Evolutionary conservation across 1,284 basidiomycete species (phyloP).

Genomic region (Austroboletus rostrupii): DNA sequence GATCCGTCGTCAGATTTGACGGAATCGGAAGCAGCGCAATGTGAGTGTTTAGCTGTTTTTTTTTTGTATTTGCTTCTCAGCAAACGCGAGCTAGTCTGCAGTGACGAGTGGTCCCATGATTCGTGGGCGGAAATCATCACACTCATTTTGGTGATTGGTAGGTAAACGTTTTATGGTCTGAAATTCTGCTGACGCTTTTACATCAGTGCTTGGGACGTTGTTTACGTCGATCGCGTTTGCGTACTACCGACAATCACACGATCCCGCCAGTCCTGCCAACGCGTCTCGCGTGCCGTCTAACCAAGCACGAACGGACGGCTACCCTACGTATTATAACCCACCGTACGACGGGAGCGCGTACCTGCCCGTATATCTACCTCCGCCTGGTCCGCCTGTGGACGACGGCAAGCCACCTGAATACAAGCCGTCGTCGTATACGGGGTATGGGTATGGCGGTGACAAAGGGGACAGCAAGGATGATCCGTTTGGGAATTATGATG

Average conservation of each 20-base stretch:
- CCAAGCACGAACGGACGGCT: constrained; percentile 22
- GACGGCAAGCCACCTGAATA: constrained; percentile 31
- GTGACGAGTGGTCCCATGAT: constrained; percentile 29
- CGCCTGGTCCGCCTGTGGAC: constrained; percentile 21
- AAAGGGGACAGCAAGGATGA: constrained; percentile 28
- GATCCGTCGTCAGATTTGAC: constrained; percentile 9
- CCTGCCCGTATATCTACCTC: constrained; percentile 28
- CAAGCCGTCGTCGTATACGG: constrained; percentile 17
- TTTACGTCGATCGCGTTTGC: constrained; percentile 61
- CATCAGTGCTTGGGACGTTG: constrained; percentile 47
- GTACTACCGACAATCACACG: constrained; percentile 68
- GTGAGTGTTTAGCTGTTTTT: constrained; percentile 14
- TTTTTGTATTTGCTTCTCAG: not conserved
- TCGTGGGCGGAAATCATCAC: constrained; percentile 28
- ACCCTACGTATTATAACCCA: constrained; percentile 39
- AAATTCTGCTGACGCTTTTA: not conserved
- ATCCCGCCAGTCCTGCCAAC: constrained; percentile 49
- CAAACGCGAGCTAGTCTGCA: constrained; percentile 32
- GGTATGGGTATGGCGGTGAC: constrained; percentile 7
- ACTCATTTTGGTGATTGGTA: constrained; percentile 20
- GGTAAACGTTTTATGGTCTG: constrained; percentile 15
- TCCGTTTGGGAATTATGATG: constrained; percentile 28
- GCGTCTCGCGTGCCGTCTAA: constrained; percentile 31
- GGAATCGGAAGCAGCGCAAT: constrained; percentile 11
- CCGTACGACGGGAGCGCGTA: constrained; percentile 33